A percentile compares a stretch with the other conserved stretches of the same genome.
These are phyloP conservation scores for Tricholoma furcatifolium DNA, from an alignment of 768 basidiomycete genomes.

Conservation along the genomic window DNA sequence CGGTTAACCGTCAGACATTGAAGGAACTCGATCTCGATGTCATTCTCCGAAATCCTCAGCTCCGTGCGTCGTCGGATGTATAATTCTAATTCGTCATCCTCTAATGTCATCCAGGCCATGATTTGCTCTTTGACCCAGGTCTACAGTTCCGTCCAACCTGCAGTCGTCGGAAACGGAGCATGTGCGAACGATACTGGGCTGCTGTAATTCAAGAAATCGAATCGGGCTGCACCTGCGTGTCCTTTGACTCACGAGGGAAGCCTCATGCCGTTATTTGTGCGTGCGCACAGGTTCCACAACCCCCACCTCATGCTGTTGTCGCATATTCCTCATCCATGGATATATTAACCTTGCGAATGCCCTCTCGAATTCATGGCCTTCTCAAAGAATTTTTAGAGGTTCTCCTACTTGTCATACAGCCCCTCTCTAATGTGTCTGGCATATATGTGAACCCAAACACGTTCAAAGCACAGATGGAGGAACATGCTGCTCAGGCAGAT, in stretches of 20 bases:
- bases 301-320: conserved; percentile 39
- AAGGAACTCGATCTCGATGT: conserved; percentile 83
- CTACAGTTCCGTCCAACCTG: conserved; percentile 79
- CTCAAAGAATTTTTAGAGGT: conserved; percentile 79
- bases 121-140: conserved; percentile 84
- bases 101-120: conserved; percentile 58
- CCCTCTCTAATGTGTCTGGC: conserved; percentile 61
- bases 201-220: conserved; percentile 78
- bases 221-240: conserved; percentile 80
- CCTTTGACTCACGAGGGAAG: conserved; percentile 61
- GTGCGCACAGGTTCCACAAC: conserved; percentile 43
- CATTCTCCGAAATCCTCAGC: conserved; percentile 87
- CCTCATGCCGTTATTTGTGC: conserved; percentile 57
- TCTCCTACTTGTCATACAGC: conserved; percentile 81
- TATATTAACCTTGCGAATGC: conserved; percentile 61
- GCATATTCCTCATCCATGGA: conserved; percentile 42
- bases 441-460: conserved; percentile 59
- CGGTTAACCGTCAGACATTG: conserved; percentile 81
- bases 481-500: conserved; percentile 61
- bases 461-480: conserved; percentile 58
- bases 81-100: conserved; percentile 13
- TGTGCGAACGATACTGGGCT: conserved; percentile 82
- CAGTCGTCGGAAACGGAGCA: conserved; percentile 69
- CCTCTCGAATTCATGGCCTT: conserved; percentile 69
- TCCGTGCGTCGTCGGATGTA: conserved; percentile 61